Evolutionary conservation across 805 yeast species (phyloP).

Genomic region (Cyberlindnera maclurae): DNA sequence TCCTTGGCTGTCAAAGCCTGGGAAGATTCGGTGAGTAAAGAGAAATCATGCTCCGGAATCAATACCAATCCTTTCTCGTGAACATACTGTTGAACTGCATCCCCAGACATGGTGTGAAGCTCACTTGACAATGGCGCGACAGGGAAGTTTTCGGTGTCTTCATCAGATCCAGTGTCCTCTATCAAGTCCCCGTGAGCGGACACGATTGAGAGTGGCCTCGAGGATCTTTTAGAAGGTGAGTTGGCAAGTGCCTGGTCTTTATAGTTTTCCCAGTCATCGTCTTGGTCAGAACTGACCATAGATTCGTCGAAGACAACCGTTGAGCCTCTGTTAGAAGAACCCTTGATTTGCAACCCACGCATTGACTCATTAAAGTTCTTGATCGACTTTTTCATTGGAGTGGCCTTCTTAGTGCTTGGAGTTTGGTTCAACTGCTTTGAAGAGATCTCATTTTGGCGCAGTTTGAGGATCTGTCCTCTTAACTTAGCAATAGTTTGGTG

Average conservation of each 20-base stretch:
- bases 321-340: conserved; percentile 21
- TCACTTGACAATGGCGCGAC: conserved; percentile 21
- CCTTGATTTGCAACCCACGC: conserved; percentile 16
- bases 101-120: conserved; percentile 13
- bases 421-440: conserved; percentile 6
- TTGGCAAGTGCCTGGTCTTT: conserved; percentile 18
- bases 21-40: conserved; percentile 3
- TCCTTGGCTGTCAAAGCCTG: conserved; percentile 3
- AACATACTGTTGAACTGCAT: conserved; percentile 27
- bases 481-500: conserved; percentile 55
- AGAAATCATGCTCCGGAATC: conserved; percentile 20
- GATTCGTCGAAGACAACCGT: conserved; percentile 19
- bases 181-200: conserved; percentile 12
- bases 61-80: conserved; percentile 23
- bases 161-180: conserved; percentile 22
- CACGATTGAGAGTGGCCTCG: conserved; percentile 13
- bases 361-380: conserved; percentile 9
- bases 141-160: conserved; percentile 13
- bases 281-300: conserved; percentile 11
- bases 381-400: conserved; percentile 13
- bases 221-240: conserved; percentile 12
- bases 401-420: conserved; percentile 8
- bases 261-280: conserved; percentile 25
- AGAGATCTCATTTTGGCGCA: conserved; percentile 21
- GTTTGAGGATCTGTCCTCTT: conserved; percentile 30